Evolutionary conservation across 768 basidiomycete species (phyloP).

Genomic region (Cystobasidium onofrii): DNA sequence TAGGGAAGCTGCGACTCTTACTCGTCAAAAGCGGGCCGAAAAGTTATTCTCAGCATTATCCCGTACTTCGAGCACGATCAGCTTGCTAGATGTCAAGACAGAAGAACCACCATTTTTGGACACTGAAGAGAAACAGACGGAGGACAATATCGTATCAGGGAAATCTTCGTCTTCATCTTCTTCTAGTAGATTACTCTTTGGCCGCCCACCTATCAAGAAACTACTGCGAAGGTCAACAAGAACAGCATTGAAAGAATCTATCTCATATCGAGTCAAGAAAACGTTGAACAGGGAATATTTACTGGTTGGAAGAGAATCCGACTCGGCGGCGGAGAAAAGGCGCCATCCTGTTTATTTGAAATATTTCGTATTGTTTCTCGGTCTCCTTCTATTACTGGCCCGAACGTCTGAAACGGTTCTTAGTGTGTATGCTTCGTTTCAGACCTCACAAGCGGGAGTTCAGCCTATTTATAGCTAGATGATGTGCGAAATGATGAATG

Average conservation of each 20-base stretch:
- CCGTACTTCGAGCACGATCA: conserved; percentile 20
- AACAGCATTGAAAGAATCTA: conserved; percentile 5
- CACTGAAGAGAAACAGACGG: neutral
- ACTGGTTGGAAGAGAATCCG: neutral
- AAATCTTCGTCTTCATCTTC: conserved; percentile 8
- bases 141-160: neutral
- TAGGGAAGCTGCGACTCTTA: conserved; percentile 1
- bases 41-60: conserved; percentile 2
- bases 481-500: no score
- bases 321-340: neutral
- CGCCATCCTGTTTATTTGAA: neutral
- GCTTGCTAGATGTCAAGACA: conserved; percentile 11
- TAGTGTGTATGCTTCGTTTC: neutral
- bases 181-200: neutral
- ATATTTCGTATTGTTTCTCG: neutral
- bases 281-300: neutral
- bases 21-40: neutral
- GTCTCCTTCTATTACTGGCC: neutral
- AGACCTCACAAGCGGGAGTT: neutral
- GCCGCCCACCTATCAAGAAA: conserved; percentile 14
- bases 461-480: neutral
- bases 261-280: neutral
- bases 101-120: conserved; percentile 21
- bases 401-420: neutral
- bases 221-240: conserved; percentile 13